Base-by-base conservation (phyloP, 257 asterid species). In the Rauvolfia tetraphylla region DNA sequence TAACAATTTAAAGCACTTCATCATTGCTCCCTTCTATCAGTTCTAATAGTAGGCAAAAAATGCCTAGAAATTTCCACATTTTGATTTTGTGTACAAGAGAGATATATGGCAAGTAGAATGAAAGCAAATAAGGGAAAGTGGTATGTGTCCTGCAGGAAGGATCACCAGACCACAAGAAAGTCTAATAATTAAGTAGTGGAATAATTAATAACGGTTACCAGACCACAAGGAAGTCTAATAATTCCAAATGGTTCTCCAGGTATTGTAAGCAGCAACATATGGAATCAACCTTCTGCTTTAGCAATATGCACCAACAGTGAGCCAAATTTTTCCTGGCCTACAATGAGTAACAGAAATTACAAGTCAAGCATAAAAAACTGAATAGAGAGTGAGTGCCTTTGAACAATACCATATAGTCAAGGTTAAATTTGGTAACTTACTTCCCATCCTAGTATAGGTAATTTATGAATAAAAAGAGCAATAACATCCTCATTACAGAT, bases 161-260 rank as follows among this genome's bases (percentile, higher is more conserved):
- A 67, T 67, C 71, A 36, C 39, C 51, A 38, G n/a, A n/a, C n/a
- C n/a, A n/a, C n/a, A n/a, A n/a, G n/a, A n/a, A 70, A 71, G 72
- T 53, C 48, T n/a, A 69, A 41, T 34, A 42, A 36, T 14, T 65
- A 77, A 63, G 39, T 68, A 65, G 31, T 53, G 76, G 63, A 29
- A 62, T 75, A 34, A 69, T 29, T 56, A 76, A 71, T 76, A 71
- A 74, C 59, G 76, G 90, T 86, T 85, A 95, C 99, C 97, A 81
- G 79, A 89, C 97, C 31, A 95, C 97, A 65, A 95, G 96, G 90
- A 95, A 95, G 88, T 95, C 99, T 57, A 95, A 91, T 89, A 95
- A 85, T 86, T 95, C 97, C 58, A 90, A 83, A 85, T 95, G 99
- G 75, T 90, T 89, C 88, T 95, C 97, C 96, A 95, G 82, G 91